Percentiles rank a stretch among this genome's conserved stretches.
phyloP scores from a whole-genome alignment of 2,329 filamentous ascomycete genomes.

The Teratosphaeriaceae sp. region DNA sequence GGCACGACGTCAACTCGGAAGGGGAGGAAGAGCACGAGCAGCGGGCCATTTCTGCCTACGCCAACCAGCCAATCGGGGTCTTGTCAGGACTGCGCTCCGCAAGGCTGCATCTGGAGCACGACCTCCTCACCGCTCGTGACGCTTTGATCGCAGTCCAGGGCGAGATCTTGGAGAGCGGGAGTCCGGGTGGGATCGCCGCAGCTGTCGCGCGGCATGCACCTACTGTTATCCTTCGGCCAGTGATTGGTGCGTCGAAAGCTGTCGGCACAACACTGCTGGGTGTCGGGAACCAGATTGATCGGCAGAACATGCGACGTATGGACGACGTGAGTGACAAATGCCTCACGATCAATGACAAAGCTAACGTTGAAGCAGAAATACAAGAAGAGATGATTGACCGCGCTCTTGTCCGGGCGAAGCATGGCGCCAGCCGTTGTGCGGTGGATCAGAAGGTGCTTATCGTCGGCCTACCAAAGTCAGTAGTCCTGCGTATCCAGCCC shows the following conservation, averaged over 20 bases:
- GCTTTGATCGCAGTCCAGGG: slow-evolving; percentile 92
- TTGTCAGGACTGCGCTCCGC: slow-evolving; percentile 79
- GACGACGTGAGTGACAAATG: slow-evolving; percentile 67
- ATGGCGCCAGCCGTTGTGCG: neutral
- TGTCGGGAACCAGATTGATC: slow-evolving; percentile 86
- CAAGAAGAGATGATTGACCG: slow-evolving; percentile 16
- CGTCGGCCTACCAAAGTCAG: too few relatives aligned
- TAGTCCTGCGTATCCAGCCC: too few relatives aligned
- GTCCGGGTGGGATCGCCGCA: slow-evolving; percentile 70
- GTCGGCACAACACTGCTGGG: slow-evolving; percentile 86
- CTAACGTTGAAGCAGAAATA: slow-evolving; percentile 25
- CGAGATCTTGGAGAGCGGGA: slow-evolving; percentile 80
- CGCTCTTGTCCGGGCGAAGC: neutral
- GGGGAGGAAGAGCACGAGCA: slow-evolving; percentile 61
- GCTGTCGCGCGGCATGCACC: slow-evolving; percentile 76
- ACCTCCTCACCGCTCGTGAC: slow-evolving; percentile 79
- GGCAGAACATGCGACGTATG: slow-evolving; percentile 68
- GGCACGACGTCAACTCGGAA: slow-evolving; percentile 48
- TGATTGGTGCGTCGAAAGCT: slow-evolving; percentile 82
- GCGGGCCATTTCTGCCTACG: slow-evolving; percentile 83
- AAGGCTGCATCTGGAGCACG: slow-evolving; percentile 73
- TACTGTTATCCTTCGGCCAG: slow-evolving; percentile 86
- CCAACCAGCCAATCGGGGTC: slow-evolving; percentile 86
- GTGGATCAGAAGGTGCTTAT: too few relatives aligned
- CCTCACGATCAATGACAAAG: neutral